Evolutionary conservation across 306 rosid genomes (phyloP).

Genomic region (Pyrus bretschneideri): DNA sequence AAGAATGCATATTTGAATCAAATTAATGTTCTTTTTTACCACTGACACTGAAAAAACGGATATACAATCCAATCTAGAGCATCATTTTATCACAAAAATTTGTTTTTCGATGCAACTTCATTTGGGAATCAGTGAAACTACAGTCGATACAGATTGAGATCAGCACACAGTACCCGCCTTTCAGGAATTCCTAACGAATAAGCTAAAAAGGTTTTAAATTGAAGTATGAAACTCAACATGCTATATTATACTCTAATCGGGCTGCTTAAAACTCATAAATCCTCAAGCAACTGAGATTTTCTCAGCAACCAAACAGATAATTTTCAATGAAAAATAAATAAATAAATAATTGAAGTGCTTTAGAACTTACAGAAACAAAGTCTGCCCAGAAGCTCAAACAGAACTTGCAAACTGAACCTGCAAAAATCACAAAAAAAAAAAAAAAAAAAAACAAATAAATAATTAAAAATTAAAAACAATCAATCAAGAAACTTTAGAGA

Average conservation of each 20-base stretch:
- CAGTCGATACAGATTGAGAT: not conserved
- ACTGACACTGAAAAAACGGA: not conserved
- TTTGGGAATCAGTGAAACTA: not conserved
- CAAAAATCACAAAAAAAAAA: not conserved
- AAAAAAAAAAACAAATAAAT: too few species aligned
- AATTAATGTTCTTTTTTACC: not conserved
- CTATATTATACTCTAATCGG: not conserved
- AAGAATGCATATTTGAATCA: not conserved
- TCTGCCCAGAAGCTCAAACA: conserved; percentile 1
- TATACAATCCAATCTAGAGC: not conserved
- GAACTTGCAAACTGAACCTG: conserved; percentile 1
- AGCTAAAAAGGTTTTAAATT: not conserved
- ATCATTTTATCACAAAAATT: not conserved
- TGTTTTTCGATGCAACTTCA: too few species aligned
- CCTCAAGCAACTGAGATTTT: not conserved
- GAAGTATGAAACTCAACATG: not conserved
- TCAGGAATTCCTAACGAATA: not conserved
- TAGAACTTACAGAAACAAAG: conserved; percentile 14
- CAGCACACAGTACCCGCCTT: not conserved
- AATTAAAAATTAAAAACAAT: not conserved
- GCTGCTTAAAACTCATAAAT: not conserved
- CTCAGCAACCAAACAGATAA: not conserved
- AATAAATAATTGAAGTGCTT: not conserved
- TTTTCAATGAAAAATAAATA: not conserved
- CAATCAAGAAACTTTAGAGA: not conserved